These are phyloP conservation scores for Magnaporthiopsis rhizophila DNA, from an alignment of 2,329 filamentous ascomycete genomes.

Conservation along the genomic window DNA sequence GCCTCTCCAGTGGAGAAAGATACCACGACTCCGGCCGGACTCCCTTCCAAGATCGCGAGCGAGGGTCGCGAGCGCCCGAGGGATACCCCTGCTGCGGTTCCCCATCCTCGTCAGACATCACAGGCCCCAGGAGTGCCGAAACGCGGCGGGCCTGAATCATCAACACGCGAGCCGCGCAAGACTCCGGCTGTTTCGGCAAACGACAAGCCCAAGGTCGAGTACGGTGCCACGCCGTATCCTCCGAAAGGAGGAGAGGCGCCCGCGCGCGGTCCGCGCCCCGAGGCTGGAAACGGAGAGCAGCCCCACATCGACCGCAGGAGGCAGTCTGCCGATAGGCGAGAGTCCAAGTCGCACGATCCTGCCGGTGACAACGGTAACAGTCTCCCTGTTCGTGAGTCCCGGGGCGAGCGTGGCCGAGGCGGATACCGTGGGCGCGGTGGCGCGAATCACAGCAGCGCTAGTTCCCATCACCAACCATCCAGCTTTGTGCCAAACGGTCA, in stretches of 20 bases:
- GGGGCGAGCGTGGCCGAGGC: conserved; percentile 5
- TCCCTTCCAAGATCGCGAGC: conserved; percentile 23
- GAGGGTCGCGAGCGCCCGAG: conserved; percentile 25
- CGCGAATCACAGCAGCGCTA: conserved; percentile 1
- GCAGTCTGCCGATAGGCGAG: conserved; percentile 6
- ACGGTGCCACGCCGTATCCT: conserved; percentile 3
- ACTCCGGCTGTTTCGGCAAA: conserved; percentile 20
- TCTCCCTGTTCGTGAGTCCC: conserved; percentile 4
- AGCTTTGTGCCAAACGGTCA: conserved; percentile 11
- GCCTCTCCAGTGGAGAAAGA: conserved; percentile 16
- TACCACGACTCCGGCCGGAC: conserved; percentile 7
- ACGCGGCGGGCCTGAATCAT: conserved; percentile 34
- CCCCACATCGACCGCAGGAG: not conserved
- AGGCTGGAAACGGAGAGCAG: conserved; percentile 5
- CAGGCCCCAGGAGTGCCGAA: conserved; percentile 31
- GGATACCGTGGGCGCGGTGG: conserved; percentile 7
- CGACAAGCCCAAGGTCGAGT: conserved; percentile 35
- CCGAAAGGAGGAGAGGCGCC: conserved; percentile 4
- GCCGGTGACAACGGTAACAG: conserved; percentile 1
- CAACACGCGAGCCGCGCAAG: conserved; percentile 40
- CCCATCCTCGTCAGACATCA: conserved; percentile 26
- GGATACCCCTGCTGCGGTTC: conserved; percentile 22
- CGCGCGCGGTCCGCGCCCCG: conserved; percentile 3
- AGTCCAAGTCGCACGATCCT: conserved; percentile 1
- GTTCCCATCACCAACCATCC: conserved; percentile 5